Evolutionary conservation across 345 rosid genomes (phyloP), one percentile per base, ranked within the genome.

Genomic region (Syzygium oleosum): DNA sequence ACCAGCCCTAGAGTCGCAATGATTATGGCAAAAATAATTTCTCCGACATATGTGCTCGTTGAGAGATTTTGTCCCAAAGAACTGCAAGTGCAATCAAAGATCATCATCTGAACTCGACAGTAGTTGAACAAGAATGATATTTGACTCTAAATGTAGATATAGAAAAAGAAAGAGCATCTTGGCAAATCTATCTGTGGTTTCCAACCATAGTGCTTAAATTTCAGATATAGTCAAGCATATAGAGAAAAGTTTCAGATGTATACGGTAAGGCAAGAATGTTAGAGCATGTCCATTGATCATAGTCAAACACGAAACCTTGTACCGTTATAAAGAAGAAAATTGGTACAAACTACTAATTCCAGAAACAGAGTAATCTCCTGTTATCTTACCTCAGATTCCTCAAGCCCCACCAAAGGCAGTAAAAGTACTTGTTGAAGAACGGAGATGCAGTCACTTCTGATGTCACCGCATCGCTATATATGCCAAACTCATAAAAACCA

Each of bases 331-430:
- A 38, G 85, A 46, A 84, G 29, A 46, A 27, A 25, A 23, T 46
- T 1, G 13, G 22, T n/a, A 46, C 55, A 2, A 84, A 84, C 29
- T n/a, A 25, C 55, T 84, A 13, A 16, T n/a, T 84, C 55, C 29
- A 23, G 55, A 25, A 84, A 46, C 85, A 84, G 38, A 84, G 85
- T 84, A 84, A 84, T 84, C 55, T 49, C 55, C 85, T 84, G 25
- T 9, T 34, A 19, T 17, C 31, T 86, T 90, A 95, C 98, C 98
- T 96, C 85, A 96, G 94, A 88, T 95, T 97, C 93, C 89, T 95
- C 83, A 97, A 89, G 22, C 99, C 99, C 99, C 99, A 97, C 99
- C 99, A 97, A 51, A 97, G 97, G 89, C 98, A 95, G 90, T 95
- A 95, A 52, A 96, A 97, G 93, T 95, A 97, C 88, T 97, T 96